Evolutionary conservation across 306 rosid species (phyloP).

Genomic region (Carpinus viminea): DNA sequence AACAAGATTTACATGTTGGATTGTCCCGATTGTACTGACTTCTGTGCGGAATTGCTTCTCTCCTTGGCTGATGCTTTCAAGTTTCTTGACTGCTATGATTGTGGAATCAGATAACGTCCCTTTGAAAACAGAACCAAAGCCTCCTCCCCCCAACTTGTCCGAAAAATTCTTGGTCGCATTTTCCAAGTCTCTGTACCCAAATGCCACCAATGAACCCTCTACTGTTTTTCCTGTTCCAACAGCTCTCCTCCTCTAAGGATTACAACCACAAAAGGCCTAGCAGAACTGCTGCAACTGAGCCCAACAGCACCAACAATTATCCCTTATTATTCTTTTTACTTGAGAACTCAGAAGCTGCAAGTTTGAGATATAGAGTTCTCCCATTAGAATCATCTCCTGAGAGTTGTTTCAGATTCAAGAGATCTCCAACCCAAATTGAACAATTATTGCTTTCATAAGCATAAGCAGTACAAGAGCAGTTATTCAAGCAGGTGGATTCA

Average conservation of each 20-base stretch:
- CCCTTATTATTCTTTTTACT: constrained; percentile 36
- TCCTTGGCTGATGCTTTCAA: no score
- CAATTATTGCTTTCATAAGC: constrained; percentile 42
- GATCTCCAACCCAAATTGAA: constrained; percentile 55
- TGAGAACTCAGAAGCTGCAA: constrained; percentile 76
- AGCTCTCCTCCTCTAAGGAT: constrained; percentile 39
- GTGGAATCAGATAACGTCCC: constrained; percentile 72
- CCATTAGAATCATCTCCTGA: constrained; percentile 36
- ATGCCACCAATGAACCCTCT: constrained; percentile 76
- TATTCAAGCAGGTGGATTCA: constrained; percentile 41
- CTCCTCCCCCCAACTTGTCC: constrained; percentile 83
- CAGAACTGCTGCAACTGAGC: constrained; percentile 38
- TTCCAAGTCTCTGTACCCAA: constrained; percentile 71
- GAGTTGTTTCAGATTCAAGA: constrained; percentile 57
- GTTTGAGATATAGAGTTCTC: constrained; percentile 46
- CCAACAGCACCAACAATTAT: constrained; percentile 42
- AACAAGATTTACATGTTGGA: no score
- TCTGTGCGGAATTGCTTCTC: no score
- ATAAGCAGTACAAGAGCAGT: constrained; percentile 64
- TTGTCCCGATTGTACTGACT: no score
- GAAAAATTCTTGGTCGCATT: constrained; percentile 89
- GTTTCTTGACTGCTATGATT: constrained; percentile 49
- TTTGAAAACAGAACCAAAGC: constrained; percentile 89
- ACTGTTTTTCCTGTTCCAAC: constrained; percentile 43
- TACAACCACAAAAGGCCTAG: constrained; percentile 37